These are phyloP conservation scores for Saccharomyces kudriavzevii DNA, from an alignment of 805 yeast species.

Conservation along the genomic window DNA sequence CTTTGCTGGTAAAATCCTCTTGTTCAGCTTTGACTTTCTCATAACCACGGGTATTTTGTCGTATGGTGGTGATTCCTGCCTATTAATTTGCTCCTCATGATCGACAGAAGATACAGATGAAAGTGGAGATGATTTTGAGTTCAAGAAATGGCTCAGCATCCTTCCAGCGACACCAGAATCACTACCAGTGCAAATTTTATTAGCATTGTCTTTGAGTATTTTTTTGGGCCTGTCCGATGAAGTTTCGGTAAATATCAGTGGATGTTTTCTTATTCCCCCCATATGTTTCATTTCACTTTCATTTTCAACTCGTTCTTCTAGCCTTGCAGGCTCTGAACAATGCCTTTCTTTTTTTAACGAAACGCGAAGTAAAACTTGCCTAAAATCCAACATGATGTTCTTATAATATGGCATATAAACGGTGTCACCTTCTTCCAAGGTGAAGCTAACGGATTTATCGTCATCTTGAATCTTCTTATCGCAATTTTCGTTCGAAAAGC, in stretches of 20 bases:
- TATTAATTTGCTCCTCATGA: background rate
- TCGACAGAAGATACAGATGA: background rate
- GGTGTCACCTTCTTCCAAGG: slow-evolving; percentile 50
- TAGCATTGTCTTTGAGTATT: background rate
- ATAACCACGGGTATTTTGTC: background rate
- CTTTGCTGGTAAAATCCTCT: background rate
- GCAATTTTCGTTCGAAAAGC: slow-evolving; percentile 1
- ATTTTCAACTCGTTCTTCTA: background rate
- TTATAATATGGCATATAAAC: slow-evolving; percentile 55
- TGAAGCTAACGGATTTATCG: slow-evolving; percentile 17
- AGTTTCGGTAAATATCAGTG: background rate
- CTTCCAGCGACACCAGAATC: background rate
- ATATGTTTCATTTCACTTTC: background rate
- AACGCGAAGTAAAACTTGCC: slow-evolving; percentile 12
- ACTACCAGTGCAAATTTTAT: background rate
- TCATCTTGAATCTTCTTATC: slow-evolving; percentile 10
- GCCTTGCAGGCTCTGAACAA: background rate
- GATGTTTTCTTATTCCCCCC: background rate
- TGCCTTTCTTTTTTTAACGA: background rate
- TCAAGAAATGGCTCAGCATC: background rate
- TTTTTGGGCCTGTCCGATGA: background rate
- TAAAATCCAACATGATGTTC: slow-evolving; percentile 60
- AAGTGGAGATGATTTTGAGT: background rate
- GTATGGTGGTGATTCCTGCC: background rate
- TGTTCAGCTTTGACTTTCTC: background rate